phyloP scores from a whole-genome alignment of 179 eudicot genomes.

The Silene noctiflora region DNA sequence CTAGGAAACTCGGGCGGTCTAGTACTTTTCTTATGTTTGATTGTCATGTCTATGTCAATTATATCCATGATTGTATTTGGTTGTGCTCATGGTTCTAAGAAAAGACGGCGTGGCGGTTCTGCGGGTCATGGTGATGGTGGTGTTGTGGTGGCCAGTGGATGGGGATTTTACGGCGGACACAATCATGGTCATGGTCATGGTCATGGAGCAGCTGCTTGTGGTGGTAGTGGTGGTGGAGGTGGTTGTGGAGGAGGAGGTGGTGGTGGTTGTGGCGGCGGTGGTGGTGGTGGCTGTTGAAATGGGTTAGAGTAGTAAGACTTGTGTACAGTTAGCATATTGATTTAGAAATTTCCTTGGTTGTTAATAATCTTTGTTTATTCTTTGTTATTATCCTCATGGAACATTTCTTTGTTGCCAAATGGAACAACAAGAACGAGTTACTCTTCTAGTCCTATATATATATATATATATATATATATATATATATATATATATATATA shows the following conservation, averaged over 20 bases:
- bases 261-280: neutral
- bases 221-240: slow-evolving; percentile 1
- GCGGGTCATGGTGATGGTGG: slow-evolving; percentile 6
- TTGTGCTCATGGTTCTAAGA: slow-evolving; percentile 15
- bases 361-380: too few relatives aligned
- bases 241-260: neutral
- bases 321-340: neutral
- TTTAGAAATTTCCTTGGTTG: neutral
- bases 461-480: too few relatives aligned
- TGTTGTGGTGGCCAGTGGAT: slow-evolving; percentile 1
- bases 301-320: neutral
- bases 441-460: too few relatives aligned
- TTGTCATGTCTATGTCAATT: slow-evolving; percentile 16
- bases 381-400: too few relatives aligned
- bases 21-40: slow-evolving; percentile 13
- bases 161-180: slow-evolving; percentile 8
- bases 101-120: slow-evolving; percentile 7
- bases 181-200: slow-evolving; percentile 1
- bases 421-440: too few relatives aligned
- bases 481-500: too few relatives aligned
- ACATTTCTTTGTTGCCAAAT: too few relatives aligned
- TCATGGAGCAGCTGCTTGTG: slow-evolving; percentile 3
- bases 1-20: slow-evolving; percentile 4
- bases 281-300: neutral
- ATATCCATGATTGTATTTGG: slow-evolving; percentile 23